These are phyloP conservation scores for Volutella citrinella DNA, from an alignment of 2,329 filamentous ascomycete genomes.

Conservation along the genomic window DNA sequence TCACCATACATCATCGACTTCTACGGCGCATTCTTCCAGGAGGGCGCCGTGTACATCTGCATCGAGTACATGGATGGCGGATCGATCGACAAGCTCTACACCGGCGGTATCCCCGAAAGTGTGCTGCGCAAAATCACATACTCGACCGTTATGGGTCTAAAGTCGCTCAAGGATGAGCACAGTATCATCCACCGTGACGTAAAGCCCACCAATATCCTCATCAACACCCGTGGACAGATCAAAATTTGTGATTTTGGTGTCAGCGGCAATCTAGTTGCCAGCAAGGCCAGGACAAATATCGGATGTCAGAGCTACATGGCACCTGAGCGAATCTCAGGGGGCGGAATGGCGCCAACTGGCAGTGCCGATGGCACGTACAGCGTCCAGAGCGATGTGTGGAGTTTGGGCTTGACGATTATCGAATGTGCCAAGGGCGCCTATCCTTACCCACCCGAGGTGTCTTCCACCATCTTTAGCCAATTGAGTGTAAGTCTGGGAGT, in stretches of 20 bases:
- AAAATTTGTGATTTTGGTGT: conserved; percentile 99
- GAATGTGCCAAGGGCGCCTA: conserved; percentile 94
- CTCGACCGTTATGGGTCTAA: conserved; percentile 86
- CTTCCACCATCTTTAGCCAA: conserved; percentile 97
- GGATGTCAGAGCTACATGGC: conserved; percentile 99
- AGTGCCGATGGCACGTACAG: conserved; percentile 83
- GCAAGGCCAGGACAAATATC: conserved; percentile 98
- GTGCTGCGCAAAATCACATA: conserved; percentile 88
- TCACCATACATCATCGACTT: conserved; percentile 98
- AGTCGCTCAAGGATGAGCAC: conserved; percentile 92
- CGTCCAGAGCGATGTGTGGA: conserved; percentile 98
- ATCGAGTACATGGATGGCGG: conserved; percentile 99
- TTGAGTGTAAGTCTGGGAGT: conserved; percentile 83
- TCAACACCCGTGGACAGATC: conserved; percentile 85
- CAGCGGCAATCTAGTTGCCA: conserved; percentile 92
- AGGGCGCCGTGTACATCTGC: conserved; percentile 98
- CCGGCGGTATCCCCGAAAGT: conserved; percentile 82
- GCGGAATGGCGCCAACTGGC: conserved; percentile 69
- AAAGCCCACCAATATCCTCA: conserved; percentile 97
- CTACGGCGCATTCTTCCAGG: conserved; percentile 98
- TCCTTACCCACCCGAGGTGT: conserved; percentile 95
- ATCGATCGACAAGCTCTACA: conserved; percentile 94
- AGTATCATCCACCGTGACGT: conserved; percentile 99
- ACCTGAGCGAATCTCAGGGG: conserved; percentile 88
- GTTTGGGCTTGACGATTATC: conserved; percentile 87